phyloP scores from a whole-genome alignment of 2,329 filamentous ascomycete species.

The Phialophora expanda region DNA sequence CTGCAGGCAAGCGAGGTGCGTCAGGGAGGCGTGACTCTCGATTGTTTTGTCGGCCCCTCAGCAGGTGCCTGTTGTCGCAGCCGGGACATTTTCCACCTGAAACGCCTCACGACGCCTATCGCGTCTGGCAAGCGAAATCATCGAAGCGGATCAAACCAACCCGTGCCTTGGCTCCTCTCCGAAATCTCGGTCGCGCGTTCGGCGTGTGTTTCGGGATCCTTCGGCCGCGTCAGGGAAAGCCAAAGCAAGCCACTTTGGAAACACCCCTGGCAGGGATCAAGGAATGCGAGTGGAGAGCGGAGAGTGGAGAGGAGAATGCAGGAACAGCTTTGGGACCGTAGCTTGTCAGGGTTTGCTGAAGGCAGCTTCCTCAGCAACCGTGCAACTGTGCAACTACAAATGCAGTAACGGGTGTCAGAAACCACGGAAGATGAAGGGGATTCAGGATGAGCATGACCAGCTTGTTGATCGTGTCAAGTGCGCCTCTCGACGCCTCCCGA shows the following conservation, averaged over 20 bases:
- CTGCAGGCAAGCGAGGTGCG: background rate
- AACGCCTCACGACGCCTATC: slow-evolving; percentile 17
- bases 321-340: background rate
- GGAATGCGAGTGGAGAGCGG: background rate
- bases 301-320: background rate
- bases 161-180: slow-evolving; percentile 10
- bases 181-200: slow-evolving; percentile 17
- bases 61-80: background rate
- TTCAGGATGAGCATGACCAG: background rate
- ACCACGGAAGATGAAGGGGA: background rate
- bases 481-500: background rate
- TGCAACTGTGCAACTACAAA: background rate
- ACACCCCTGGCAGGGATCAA: slow-evolving; percentile 10
- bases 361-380: background rate
- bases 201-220: slow-evolving; percentile 13
- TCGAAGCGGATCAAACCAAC: slow-evolving; percentile 18
- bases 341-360: background rate
- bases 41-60: background rate
- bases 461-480: background rate
- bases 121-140: slow-evolving; percentile 17
- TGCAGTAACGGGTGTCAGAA: background rate
- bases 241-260: background rate
- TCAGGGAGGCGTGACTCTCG: background rate
- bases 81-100: slow-evolving; percentile 10
- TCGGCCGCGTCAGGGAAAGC: slow-evolving; percentile 7